Evolutionary conservation across 306 rosid species (phyloP), one percentile per base, ranked within the genome.

Genomic region (Vachellia pachyceras): DNA sequence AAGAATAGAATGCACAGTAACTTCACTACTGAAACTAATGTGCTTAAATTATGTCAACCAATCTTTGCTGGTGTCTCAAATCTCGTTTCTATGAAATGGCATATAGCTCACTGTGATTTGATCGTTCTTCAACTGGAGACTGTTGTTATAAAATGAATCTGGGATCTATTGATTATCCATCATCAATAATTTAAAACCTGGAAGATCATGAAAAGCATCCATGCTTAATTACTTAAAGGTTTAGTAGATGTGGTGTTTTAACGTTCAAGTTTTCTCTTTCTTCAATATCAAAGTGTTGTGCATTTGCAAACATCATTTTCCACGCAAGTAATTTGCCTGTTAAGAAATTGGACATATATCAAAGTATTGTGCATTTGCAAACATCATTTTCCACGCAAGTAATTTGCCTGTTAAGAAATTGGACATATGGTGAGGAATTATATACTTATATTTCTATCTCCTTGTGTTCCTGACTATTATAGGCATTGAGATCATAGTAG

Each of bases 171-270:
- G 63, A 60, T 65, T 35, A 37, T 45, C 11, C 29, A 17, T 58
- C 6, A 23, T 46, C 80, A 40, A 69, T n/a, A 77, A 69, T 13
- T 29, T 29, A 29, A 29, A 29, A 45, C 69, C 10, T 25, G 52
- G 44, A 68, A 36, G 65, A 22, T 47, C 63, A 12, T 50, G 41
- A 11, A n/a, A 23, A 73, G 23, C 42, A 45, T 25, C 23, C 49
- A 58, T 79, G 39, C 14, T 60, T n/a, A n/a, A n/a, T n/a, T 76
- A 72, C 69, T 64, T 42, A 11, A 15, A 10, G 60, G 74, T 76
- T 81, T 81, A 40, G 74, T 73, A 22, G 77, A 55, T 66, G 42
- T 72, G 63, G 33, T 66, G 7, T 76, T 75, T 11, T 60, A 5
- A 25, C 33, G 1, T 29, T 29, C 33, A 0, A 37, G 57, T 50